phyloP scores from a whole-genome alignment of 177 flowering plant genomes.

The Vitis hybrid region DNA sequence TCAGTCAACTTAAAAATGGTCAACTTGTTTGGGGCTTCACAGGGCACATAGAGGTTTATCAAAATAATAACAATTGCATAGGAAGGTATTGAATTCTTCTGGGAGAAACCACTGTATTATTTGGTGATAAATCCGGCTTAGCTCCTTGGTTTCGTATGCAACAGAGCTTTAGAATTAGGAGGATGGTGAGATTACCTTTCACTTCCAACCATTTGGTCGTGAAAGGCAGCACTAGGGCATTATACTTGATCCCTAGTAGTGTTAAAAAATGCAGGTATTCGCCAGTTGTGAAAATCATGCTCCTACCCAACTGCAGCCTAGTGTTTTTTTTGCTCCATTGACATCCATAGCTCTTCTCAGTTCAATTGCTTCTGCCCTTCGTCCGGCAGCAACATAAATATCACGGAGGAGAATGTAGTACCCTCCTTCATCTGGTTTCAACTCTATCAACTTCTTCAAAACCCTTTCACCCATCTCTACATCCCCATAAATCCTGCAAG shows the following conservation, averaged over 20 bases:
- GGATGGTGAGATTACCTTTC: neutral
- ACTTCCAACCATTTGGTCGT: no score
- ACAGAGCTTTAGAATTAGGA: neutral
- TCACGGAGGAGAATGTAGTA: constrained; percentile 20
- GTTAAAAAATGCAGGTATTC: no score
- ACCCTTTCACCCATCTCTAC: constrained; percentile 18
- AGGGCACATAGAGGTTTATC: no score
- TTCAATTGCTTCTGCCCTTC: constrained; percentile 12
- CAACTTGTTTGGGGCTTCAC: no score
- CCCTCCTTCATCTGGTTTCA: constrained; percentile 22
- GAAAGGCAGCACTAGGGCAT: no score
- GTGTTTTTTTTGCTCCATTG: constrained; percentile 14
- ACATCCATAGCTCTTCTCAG: constrained; percentile 8
- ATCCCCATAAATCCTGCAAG: constrained; percentile 13
- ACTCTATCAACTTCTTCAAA: constrained; percentile 13
- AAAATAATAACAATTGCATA: no score
- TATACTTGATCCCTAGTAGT: no score
- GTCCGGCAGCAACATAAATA: constrained; percentile 13
- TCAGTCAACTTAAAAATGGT: no score
- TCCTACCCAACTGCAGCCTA: constrained; percentile 18
- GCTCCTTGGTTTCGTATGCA: neutral
- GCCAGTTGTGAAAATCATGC: no score
- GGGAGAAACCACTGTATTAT: neutral
- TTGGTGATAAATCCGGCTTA: neutral
- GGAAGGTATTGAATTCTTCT: no score